Evolutionary conservation across 2,329 filamentous ascomycete species (phyloP), one percentile per base, ranked within the genome.

Genomic region (Botrytis elliptica): DNA sequence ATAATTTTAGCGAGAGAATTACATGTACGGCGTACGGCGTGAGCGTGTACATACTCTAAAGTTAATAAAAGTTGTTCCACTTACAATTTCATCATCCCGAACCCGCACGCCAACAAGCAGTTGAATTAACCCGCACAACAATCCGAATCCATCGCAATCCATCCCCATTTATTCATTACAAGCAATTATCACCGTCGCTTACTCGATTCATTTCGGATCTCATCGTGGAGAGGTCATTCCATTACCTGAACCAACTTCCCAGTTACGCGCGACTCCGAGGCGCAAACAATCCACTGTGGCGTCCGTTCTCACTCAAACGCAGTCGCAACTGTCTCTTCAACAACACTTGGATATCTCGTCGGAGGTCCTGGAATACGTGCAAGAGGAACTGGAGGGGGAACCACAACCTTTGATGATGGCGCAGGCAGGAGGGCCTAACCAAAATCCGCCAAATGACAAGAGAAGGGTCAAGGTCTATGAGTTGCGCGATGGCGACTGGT

Each of bases 401-500:
- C 82, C 85, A 83, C 87, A 89, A 84, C 86, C 87, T 83, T 85
- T 86, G 89, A 90, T 89, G 86, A 91, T 91, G 89, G 89, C 89
- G 89, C 89, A 91, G 85, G 84, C 85, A 79, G 88, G 90, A 89
- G 70, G 46, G 70, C 89, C 89, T 89, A 88, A 90, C 85, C 38
- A 68, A 29, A 60, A 67, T 60, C 78, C 77, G 77, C 78, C 78
- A 73, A 87, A 87, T 83, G 89, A 91, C 81, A 89, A 87, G 84
- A 90, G 88, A 83, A 88, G 96, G 87, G 96, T 98, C 84, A 99
- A 99, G 87, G 96, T 99, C 82, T 99, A 99, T 84, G 96, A 98
- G 86, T 89, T 99, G 80, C 94, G 93, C 83, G 94, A 97, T 85
- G 97, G 97, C 88, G 96, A 98, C 89, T 99, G 96, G 96, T 98